Conservation (phyloP, 2,329 filamentous ascomycete genomes). For the Xylariaceae sp. region DNA sequence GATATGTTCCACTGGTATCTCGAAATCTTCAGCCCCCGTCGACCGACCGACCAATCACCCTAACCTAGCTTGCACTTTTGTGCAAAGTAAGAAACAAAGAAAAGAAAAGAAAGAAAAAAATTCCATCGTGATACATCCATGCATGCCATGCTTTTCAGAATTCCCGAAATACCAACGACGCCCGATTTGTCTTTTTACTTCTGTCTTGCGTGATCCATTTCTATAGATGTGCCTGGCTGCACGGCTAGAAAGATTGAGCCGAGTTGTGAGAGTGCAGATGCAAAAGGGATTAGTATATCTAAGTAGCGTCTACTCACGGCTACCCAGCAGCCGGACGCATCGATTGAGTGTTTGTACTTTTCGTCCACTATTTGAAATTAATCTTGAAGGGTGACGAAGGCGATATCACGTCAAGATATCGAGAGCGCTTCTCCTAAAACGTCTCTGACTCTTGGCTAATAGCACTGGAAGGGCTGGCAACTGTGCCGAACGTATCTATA, state of each 20-base stretch:
- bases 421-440: conserved; percentile 46
- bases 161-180: conserved; percentile 7
- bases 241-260: conserved; percentile 3
- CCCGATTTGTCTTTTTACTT: neutral
- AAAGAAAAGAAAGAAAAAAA: neutral
- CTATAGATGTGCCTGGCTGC: conserved; percentile 20
- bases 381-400: conserved; percentile 36
- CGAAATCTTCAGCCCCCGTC: neutral
- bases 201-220: conserved; percentile 21
- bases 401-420: conserved; percentile 32
- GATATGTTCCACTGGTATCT: neutral
- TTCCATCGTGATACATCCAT: neutral
- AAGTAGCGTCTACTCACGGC: conserved; percentile 8
- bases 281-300: conserved; percentile 27
- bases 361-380: conserved; percentile 30
- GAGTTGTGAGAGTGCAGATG: conserved; percentile 5
- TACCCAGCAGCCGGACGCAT: conserved; percentile 19
- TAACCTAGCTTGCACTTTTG: neutral
- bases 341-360: conserved; percentile 12
- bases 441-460: conserved; percentile 56
- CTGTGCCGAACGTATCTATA: conserved; percentile 56
- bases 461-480: conserved; percentile 40
- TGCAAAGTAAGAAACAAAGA: neutral
- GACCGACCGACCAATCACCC: neutral
- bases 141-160: conserved; percentile 13